These are phyloP conservation scores for Cytospora paraplurivora DNA, from an alignment of 2,329 filamentous ascomycete species.

Conservation along the genomic window DNA sequence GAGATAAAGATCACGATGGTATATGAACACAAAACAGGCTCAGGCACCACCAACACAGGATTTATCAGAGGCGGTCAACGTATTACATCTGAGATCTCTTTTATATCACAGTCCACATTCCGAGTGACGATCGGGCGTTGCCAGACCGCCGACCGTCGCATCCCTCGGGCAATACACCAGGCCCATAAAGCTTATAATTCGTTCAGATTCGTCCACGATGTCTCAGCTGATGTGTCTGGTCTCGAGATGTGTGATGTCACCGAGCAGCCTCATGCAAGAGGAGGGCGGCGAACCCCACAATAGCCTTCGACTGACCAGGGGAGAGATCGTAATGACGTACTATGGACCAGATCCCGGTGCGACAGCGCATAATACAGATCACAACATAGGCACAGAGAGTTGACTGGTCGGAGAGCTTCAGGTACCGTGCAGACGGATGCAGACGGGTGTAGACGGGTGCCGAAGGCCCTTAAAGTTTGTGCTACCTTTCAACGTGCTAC, in stretches of 20 bases:
- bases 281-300: conserved; percentile 19
- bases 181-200: neutral
- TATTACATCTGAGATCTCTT: neutral
- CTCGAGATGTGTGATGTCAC: conserved; percentile 20
- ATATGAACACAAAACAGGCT: no score
- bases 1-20: no score
- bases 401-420: neutral
- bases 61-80: no score
- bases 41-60: no score
- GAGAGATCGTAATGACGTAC: conserved; percentile 15
- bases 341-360: neutral
- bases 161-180: neutral
- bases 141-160: neutral
- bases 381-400: neutral
- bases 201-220: neutral
- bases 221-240: neutral
- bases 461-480: neutral
- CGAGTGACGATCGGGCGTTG: conserved; percentile 1
- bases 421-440: neutral
- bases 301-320: conserved; percentile 7
- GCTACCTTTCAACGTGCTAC: no score
- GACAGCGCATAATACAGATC: neutral
- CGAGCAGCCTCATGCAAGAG: neutral
- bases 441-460: neutral
- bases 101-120: neutral